Percentiles rank a stretch among this genome's conserved stretches.
Evolutionary conservation across 176 grass and related monocot genomes (phyloP).

Genomic region (Paspalum notatum): DNA sequence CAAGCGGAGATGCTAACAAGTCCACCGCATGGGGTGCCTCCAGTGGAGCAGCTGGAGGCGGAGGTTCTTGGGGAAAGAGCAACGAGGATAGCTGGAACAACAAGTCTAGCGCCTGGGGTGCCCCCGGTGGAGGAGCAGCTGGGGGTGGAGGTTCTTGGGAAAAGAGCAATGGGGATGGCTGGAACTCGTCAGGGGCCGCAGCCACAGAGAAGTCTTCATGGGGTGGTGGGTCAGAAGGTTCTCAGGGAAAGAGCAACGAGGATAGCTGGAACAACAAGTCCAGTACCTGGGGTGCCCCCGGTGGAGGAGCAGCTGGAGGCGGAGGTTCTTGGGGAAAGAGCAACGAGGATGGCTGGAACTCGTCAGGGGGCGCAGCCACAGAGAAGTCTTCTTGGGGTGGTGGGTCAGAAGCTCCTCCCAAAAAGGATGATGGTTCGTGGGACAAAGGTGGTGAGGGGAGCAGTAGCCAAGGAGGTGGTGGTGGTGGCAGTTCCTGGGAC

Average conservation of each 20-base stretch:
- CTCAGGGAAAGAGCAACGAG: slow-evolving; percentile 26
- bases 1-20: slow-evolving; percentile 6
- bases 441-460: slow-evolving; percentile 26
- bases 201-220: slow-evolving; percentile 17
- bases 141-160: slow-evolving; percentile 34
- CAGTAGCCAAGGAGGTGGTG: slow-evolving; percentile 17
- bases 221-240: slow-evolving; percentile 28
- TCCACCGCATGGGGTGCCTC: slow-evolving; percentile 34
- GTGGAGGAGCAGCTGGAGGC: too few relatives aligned
- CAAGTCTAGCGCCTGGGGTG: slow-evolving; percentile 27
- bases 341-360: slow-evolving; percentile 42
- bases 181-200: slow-evolving; percentile 22
- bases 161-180: slow-evolving; percentile 41
- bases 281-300: too few relatives aligned
- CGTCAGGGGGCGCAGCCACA: neutral
- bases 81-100: neutral
- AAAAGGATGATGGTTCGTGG: slow-evolving; percentile 36
- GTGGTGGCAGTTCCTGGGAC: slow-evolving; percentile 44
- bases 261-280: too few relatives aligned
- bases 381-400: slow-evolving; percentile 32
- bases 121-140: slow-evolving; percentile 12
- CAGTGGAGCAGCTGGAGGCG: slow-evolving; percentile 1
- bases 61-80: neutral
- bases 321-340: slow-evolving; percentile 42
- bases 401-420: slow-evolving; percentile 23